Conservation (phyloP, 495 filamentous ascomycete species). For the Neurospora sublineolata region DNA sequence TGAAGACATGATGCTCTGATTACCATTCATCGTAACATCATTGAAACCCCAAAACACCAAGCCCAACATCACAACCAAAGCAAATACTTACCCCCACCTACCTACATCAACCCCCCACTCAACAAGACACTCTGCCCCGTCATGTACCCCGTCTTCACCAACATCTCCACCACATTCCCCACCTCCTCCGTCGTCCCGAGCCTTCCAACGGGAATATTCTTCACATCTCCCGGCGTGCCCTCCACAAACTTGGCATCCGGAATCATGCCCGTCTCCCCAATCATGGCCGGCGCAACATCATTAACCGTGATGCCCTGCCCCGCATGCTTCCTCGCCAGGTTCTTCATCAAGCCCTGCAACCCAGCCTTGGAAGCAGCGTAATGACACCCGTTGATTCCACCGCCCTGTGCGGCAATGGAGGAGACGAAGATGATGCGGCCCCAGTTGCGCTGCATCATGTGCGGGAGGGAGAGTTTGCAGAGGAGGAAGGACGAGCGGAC, state of each 20-base stretch:
- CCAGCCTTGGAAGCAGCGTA: constrained; percentile 57
- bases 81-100: neutral
- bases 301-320: constrained; percentile 60
- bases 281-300: constrained; percentile 65
- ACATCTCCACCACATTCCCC: constrained; percentile 56
- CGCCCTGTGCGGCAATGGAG: constrained; percentile 54
- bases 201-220: constrained; percentile 46
- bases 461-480: constrained; percentile 50
- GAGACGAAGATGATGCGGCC: constrained; percentile 59
- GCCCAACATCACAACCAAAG: neutral
- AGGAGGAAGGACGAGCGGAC: constrained; percentile 55
- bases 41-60: neutral
- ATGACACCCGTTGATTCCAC: constrained; percentile 58
- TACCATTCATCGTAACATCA: neutral
- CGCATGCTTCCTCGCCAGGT: constrained; percentile 49
- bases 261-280: constrained; percentile 56
- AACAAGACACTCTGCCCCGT: constrained; percentile 51
- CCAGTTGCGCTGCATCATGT: constrained; percentile 52
- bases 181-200: constrained; percentile 57
- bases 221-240: constrained; percentile 37
- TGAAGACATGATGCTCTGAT: neutral
- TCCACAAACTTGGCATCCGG: constrained; percentile 42
- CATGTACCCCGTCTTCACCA: constrained; percentile 57
- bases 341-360: constrained; percentile 54
- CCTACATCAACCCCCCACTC: constrained; percentile 42